Percentiles rank a stretch among this genome's conserved stretches.
Conservation (phyloP, 2,329 filamentous ascomycete genomes). For the Fusarium secorum region DNA sequence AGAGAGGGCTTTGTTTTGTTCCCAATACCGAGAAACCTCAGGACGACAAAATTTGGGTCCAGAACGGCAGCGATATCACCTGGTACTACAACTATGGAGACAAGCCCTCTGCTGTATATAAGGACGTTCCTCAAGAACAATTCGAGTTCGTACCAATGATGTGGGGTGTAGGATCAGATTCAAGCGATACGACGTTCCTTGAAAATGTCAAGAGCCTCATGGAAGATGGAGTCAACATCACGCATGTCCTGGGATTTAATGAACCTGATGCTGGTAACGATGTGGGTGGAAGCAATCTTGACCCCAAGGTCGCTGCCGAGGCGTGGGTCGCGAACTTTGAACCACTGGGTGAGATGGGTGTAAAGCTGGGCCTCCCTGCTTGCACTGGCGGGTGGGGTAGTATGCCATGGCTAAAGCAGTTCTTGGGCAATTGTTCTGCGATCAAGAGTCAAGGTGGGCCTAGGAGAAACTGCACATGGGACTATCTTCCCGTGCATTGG, state of each 20-base stretch:
- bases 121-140: constrained; percentile 56
- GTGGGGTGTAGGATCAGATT: constrained; percentile 66
- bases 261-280: constrained; percentile 70
- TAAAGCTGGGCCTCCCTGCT: constrained; percentile 75
- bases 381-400: constrained; percentile 69
- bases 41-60: constrained; percentile 73
- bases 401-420: constrained; percentile 72
- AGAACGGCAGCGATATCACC: constrained; percentile 65
- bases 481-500: constrained; percentile 72
- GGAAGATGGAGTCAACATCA: constrained; percentile 62
- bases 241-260: constrained; percentile 78
- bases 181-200: constrained; percentile 67
- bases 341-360: constrained; percentile 68
- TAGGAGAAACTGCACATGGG: constrained; percentile 64
- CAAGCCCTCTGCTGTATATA: constrained; percentile 62
- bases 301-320: constrained; percentile 66
- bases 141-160: constrained; percentile 85
- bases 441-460: constrained; percentile 56
- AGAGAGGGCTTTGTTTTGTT: constrained; percentile 78
- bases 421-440: constrained; percentile 68
- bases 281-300: constrained; percentile 69
- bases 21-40: constrained; percentile 60
- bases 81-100: constrained; percentile 87
- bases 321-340: constrained; percentile 77
- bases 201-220: constrained; percentile 65